Conservation (phyloP, 345 rosid genomes). For the Trapa incisa region DNA sequence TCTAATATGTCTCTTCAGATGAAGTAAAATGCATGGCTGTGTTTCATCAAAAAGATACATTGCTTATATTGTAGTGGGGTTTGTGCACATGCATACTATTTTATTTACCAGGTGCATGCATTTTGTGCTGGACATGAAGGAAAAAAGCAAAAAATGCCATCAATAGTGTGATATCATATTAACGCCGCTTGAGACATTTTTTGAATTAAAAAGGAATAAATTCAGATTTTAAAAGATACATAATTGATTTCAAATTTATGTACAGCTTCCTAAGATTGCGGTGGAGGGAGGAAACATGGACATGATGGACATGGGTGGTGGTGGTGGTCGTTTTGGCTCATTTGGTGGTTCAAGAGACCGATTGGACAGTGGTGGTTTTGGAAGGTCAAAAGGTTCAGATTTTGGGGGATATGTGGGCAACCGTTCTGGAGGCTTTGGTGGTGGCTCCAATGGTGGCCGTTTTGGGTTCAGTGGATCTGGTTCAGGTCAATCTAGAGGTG, state of each 20-base stretch:
- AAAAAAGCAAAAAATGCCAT: not conserved
- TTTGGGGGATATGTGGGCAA: slow-evolving; percentile 9
- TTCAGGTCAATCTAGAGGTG: slow-evolving; percentile 25
- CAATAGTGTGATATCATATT: not conserved
- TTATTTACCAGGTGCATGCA: not conserved
- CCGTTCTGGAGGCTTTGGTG: slow-evolving; percentile 4
- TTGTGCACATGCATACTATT: not conserved
- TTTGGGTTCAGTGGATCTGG: slow-evolving; percentile 16
- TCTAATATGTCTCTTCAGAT: not conserved
- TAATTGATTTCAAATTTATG: slow-evolving; percentile 6
- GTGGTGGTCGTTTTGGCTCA: slow-evolving; percentile 26
- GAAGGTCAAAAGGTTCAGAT: slow-evolving; percentile 9
- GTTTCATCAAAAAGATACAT: not conserved
- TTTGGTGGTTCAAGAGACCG: slow-evolving; percentile 27
- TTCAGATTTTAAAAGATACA: not conserved
- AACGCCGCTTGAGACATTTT: not conserved
- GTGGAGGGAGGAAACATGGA: slow-evolving; percentile 37
- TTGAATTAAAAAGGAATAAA: not conserved
- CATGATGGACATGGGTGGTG: slow-evolving; percentile 28
- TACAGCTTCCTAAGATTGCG: slow-evolving; percentile 63
- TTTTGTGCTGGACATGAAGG: not conserved
- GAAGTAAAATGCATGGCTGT: not conserved
- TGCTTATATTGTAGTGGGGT: not conserved
- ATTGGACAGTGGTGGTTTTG: slow-evolving; percentile 11
- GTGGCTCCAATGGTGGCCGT: not conserved